Evolutionary conservation across 139 green algal species (phyloP).

Genomic region (Chloropicon primus): DNA sequence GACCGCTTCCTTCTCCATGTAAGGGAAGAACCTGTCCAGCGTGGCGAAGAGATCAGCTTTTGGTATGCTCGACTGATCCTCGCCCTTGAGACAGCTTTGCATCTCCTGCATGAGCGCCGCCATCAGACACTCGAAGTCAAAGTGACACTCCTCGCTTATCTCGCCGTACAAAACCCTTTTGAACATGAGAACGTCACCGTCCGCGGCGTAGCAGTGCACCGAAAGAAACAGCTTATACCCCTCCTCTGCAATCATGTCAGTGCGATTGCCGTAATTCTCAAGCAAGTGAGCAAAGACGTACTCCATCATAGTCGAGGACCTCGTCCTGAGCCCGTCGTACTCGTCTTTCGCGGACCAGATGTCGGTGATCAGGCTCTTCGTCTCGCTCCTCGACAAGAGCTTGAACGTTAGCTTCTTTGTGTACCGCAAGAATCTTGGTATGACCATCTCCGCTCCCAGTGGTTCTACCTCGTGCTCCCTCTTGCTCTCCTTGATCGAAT

Average conservation of each 20-base stretch:
- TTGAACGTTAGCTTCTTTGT: neutral
- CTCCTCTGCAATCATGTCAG: neutral
- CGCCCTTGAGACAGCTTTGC: neutral
- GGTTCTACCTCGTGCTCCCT: neutral
- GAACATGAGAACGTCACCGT: neutral
- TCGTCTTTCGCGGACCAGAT: slow-evolving; percentile 22
- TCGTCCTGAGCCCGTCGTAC: neutral
- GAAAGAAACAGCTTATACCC: neutral
- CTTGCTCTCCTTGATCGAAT: neutral
- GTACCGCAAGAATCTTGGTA: neutral
- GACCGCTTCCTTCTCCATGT: neutral
- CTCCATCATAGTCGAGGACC: neutral
- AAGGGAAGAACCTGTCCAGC: neutral
- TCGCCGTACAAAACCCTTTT: neutral
- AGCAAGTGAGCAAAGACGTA: neutral
- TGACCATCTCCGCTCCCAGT: neutral
- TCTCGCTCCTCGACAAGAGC: slow-evolving; percentile 42
- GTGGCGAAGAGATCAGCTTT: neutral
- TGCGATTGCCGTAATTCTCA: neutral
- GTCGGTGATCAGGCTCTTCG: slow-evolving; percentile 45
- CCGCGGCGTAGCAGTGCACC: neutral
- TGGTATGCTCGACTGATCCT: neutral
- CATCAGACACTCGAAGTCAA: neutral
- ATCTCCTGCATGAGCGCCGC: neutral
- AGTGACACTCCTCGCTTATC: neutral